Evolutionary conservation across 495 filamentous ascomycete species (phyloP), one percentile per base, ranked within the genome.

Genomic region (Paragyromitra xinjiangensis): DNA sequence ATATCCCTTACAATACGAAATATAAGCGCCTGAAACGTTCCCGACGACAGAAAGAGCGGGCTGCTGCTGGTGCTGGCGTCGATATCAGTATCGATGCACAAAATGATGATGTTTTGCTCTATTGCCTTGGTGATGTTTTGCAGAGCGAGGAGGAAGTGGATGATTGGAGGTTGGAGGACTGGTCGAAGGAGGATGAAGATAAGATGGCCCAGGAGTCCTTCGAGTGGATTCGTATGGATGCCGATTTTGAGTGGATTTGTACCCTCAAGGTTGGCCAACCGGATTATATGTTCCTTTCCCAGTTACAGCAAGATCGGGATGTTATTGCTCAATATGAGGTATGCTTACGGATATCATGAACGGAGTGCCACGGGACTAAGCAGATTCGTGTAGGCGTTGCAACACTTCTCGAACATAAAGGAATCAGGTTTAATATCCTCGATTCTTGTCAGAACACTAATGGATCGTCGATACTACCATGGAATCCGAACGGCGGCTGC

Each of bases 1-100:
- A 97, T 59, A 98, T 99, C 71, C 94, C 95, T 14, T 99, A 99
- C 81, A 98, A 98, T 81, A 99, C 95, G 0, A 99, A 99, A 82
- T 99, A 99, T 83, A 99, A 98, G 86, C 91, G 95, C 1, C 86
- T 99, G 45, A 99, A 99, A 85, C 89, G 95, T 40, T 97, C 91
- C 78, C 91, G 93, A 74, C 90, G 94, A 51, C 92, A 97, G 78
- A 92, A 92, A 84, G 95, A 97, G 82, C 88, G 93, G 56, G 87
- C 88, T 39, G 87, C 89, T 58, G 91, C 88, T 34, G 85, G 86
- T 1, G 87, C 85, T 40, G 90, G 89, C 29, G 88, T 88, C 3
- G 91, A 93, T 68, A 82, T 85, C 29, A 85, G 83, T 80, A 84
- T 86, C 11, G 95, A 97, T 75, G 85, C 84, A 26, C 91, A 92